Evolutionary conservation across 257 asterid genomes (phyloP), one percentile per base, ranked within the genome.

Genomic region (Primulina eburnea): DNA sequence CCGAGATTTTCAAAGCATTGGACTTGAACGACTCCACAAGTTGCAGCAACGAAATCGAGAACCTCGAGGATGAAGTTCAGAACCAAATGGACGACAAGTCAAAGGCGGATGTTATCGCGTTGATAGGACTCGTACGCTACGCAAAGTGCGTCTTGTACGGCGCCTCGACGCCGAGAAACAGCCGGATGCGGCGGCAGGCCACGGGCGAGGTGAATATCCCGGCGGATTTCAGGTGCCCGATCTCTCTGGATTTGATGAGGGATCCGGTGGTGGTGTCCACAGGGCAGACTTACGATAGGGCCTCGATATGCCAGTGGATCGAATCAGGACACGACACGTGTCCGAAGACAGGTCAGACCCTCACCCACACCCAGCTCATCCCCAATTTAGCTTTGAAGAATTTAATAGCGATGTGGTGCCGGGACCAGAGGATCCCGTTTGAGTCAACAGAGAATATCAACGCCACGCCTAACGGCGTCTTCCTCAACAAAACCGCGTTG

Each of bases 251-350:
- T 71, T 55, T 92, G 83, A 89, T 92, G 87, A 81, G 82, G 40
- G 95, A 92, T 70, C 97, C 96, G 38, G 97, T 86, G 75, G 97
- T 92, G 75, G 88, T 86, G 58, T 80, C 93, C 79, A 92, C 97
- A 12, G 97, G 96, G 4, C 97, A 92, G 43, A 92, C 95, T 1
- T 92, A 89, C 72, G 96, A 92, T 62, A 84, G 93, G 66, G 58
- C 81, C 35, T 86, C 93, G 2, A 91, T 89, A 18, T 61, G 73
- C 40, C 37, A 81, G 10, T 92, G 97, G 97, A 83, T 89, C 72
- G 92, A 89, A 78, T 89, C 96, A 6, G 92, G 96, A 8, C 96
- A 89, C 65, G 77, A 79, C 83, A 92, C 95, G 78, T 92, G 97
- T 77, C 96, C 97, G 0, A 92, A 92, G 81, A 87, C 97, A 2